These are phyloP conservation scores for Fusarium verrucosum DNA, from an alignment of 2,329 filamentous ascomycete species.

Conservation along the genomic window DNA sequence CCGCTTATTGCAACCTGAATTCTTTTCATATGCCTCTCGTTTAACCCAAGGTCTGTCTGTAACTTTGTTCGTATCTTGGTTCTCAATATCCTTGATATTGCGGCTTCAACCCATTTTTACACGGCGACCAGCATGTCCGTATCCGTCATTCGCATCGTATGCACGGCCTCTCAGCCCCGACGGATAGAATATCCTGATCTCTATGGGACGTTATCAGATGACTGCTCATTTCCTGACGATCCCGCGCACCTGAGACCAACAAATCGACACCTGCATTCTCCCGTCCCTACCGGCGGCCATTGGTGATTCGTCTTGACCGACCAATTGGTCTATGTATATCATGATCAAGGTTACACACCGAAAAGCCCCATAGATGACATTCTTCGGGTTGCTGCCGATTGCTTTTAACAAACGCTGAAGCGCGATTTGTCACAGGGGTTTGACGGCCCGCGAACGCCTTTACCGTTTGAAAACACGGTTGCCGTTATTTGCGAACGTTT, in stretches of 20 bases:
- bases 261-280: not conserved
- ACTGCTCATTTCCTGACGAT: not conserved
- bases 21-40: not conserved
- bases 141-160: not conserved
- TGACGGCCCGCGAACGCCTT: not conserved
- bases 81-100: not conserved
- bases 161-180: not conserved
- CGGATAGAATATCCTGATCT: not conserved
- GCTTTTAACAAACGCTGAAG: not conserved
- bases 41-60: too few species aligned
- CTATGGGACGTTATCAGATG: not conserved
- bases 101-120: not conserved
- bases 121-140: not conserved
- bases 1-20: not conserved
- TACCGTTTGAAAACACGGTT: not conserved
- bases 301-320: not conserved
- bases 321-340: slow-evolving; percentile 6
- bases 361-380: not conserved
- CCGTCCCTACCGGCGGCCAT: not conserved
- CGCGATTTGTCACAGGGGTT: not conserved
- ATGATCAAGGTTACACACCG: not conserved
- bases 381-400: not conserved
- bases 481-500: not conserved
- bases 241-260: not conserved
- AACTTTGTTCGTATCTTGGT: too few species aligned